Percentiles rank a stretch among this genome's conserved stretches.
phyloP scores from a whole-genome alignment of 371 early-diverging fungal species.

The Mortierella sp. region DNA sequence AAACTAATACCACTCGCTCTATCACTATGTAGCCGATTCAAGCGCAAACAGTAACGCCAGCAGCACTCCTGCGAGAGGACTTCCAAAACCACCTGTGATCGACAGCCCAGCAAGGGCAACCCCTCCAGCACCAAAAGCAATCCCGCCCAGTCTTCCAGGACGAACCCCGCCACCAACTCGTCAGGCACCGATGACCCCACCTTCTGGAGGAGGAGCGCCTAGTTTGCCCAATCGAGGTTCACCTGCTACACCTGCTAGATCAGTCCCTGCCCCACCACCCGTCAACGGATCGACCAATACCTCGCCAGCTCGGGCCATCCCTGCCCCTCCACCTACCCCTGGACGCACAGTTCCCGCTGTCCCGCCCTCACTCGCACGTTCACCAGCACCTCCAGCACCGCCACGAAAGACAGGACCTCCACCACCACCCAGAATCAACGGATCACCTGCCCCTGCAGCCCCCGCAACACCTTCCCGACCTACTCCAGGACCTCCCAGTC shows the following conservation, averaged over 20 bases:
- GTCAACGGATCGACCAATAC: constrained; percentile 26
- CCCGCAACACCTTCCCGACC: constrained; percentile 60
- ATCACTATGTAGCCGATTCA: constrained; percentile 25
- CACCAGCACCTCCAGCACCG: constrained; percentile 50
- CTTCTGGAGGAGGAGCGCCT: constrained; percentile 55
- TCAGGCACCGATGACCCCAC: constrained; percentile 55
- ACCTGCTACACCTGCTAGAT: constrained; percentile 44
- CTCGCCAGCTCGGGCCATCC: constrained; percentile 38
- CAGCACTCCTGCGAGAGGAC: constrained; percentile 53
- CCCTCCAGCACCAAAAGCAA: constrained; percentile 46
- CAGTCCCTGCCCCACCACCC: constrained; percentile 54
- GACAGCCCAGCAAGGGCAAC: constrained; percentile 42
- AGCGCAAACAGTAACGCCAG: constrained; percentile 25
- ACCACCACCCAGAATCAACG: constrained; percentile 43
- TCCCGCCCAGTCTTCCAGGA: constrained; percentile 40
- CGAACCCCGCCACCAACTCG: constrained; percentile 54
- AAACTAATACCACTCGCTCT: background rate
- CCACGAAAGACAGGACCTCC: constrained; percentile 42
- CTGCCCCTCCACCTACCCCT: constrained; percentile 50
- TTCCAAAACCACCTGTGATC: constrained; percentile 46
- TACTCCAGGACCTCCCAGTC: constrained; percentile 37
- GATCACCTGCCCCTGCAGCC: constrained; percentile 51
- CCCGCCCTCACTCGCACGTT: constrained; percentile 44
- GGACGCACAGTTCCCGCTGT: constrained; percentile 34
- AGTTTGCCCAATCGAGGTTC: constrained; percentile 39